Percentiles rank a stretch among this genome's conserved stretches.
phyloP scores from a whole-genome alignment of 306 rosid species.

The Rosa multiflora region DNA sequence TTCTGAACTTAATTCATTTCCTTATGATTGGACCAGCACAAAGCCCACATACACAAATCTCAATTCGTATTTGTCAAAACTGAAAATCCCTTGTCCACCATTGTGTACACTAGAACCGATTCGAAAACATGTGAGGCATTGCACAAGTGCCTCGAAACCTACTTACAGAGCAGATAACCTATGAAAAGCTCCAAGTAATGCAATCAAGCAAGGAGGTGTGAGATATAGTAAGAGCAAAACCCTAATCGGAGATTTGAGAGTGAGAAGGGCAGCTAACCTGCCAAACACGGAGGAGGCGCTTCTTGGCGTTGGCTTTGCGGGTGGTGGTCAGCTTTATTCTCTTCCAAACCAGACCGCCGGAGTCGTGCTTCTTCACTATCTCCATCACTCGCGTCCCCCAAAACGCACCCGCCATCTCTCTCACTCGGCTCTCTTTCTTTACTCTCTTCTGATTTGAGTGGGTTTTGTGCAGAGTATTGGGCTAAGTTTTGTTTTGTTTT shows the following conservation, averaged over 20 bases:
- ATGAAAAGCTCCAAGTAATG: background rate
- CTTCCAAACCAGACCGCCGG: conserved; percentile 91
- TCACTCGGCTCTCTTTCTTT: background rate
- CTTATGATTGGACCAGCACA: background rate
- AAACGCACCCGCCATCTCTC: conserved; percentile 66
- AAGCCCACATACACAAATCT: background rate
- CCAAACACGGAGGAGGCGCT: conserved; percentile 94
- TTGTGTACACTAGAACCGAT: background rate
- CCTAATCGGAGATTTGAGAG: conserved; percentile 12
- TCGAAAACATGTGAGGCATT: background rate
- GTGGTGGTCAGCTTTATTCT: conserved; percentile 88
- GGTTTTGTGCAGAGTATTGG: background rate
- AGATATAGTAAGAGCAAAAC: background rate
- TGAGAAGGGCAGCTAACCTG: conserved; percentile 45
- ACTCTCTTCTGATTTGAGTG: background rate
- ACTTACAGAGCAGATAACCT: background rate
- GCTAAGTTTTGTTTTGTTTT: background rate
- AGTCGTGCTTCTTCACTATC: conserved; percentile 95
- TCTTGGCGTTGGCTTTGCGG: conserved; percentile 91
- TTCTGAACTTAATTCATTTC: background rate
- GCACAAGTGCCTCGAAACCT: background rate
- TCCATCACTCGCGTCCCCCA: conserved; percentile 84
- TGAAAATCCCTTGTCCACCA: too few relatives aligned
- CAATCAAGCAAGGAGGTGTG: background rate
- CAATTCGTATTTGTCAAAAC: background rate